Conservation (phyloP, 2,329 filamentous ascomycete species). For the Tolypocladium pustulatum region DNA sequence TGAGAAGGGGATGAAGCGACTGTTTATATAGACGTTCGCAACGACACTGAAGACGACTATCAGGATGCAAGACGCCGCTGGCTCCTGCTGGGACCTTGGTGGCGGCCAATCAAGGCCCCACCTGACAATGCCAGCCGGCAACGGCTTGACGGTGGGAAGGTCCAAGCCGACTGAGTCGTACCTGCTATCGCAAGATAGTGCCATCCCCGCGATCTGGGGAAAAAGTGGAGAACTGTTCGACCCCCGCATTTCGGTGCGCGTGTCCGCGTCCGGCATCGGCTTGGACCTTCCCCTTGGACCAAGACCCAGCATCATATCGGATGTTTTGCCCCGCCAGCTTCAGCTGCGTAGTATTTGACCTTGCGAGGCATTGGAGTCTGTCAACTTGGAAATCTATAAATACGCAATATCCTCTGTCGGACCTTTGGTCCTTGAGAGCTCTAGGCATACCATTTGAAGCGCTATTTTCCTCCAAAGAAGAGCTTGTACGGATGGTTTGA, state of each 20-base stretch:
- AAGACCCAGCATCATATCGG: not conserved
- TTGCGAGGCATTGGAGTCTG: not conserved
- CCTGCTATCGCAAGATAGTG: not conserved
- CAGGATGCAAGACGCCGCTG: not conserved
- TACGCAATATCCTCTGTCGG: not conserved
- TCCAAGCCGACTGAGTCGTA: not conserved
- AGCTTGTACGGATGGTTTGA: not conserved
- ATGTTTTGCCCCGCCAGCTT: not conserved
- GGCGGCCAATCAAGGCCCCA: not conserved
- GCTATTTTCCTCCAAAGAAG: not conserved
- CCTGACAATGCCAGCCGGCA: not conserved
- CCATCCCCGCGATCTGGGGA: not conserved
- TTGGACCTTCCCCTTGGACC: not conserved
- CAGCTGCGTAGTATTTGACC: not conserved
- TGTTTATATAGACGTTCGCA: not conserved
- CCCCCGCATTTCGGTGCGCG: not conserved
- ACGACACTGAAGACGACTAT: not conserved
- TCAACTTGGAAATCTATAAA: not conserved
- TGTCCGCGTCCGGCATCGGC: not conserved
- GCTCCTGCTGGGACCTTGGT: not conserved
- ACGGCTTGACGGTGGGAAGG: not conserved
- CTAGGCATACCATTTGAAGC: not conserved
- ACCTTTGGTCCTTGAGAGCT: not conserved
- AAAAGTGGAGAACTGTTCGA: not conserved
- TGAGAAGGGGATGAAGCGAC: not conserved